Conservation (phyloP, 345 rosid genomes). For the Gossypium sturtianum region DNA sequence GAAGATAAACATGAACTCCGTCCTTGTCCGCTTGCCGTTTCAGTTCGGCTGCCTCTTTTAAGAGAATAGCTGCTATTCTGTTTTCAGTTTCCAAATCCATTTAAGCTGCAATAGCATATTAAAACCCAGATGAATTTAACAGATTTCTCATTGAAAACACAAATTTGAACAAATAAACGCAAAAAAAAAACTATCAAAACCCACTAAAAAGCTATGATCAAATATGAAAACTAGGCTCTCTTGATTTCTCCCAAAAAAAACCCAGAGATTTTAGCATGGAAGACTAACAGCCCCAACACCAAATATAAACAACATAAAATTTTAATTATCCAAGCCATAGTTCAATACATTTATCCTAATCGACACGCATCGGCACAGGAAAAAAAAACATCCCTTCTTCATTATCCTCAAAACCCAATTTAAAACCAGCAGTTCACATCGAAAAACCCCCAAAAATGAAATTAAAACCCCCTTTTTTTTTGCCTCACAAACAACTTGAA, state of each 20-base stretch:
- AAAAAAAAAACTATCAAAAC: background rate
- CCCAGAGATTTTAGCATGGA: background rate
- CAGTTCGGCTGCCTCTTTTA: slow-evolving; percentile 88
- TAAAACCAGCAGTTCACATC: background rate
- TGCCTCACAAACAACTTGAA: background rate
- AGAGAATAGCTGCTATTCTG: slow-evolving; percentile 72
- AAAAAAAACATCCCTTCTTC: background rate
- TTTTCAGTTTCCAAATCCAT: slow-evolving; percentile 96
- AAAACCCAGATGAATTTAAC: background rate
- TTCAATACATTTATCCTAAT: background rate
- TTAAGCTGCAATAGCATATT: slow-evolving; percentile 12
- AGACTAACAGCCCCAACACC: background rate
- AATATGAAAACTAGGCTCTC: background rate
- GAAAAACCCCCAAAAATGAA: background rate
- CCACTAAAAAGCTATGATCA: background rate
- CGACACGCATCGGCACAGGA: background rate
- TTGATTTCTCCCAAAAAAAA: background rate
- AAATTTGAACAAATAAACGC: background rate
- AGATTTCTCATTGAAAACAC: background rate
- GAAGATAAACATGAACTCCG: slow-evolving; percentile 76
- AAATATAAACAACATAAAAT: background rate
- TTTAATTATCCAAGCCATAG: background rate
- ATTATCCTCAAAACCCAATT: background rate
- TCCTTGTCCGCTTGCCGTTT: slow-evolving; percentile 68
- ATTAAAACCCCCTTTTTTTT: background rate